Evolutionary conservation across 257 asterid genomes (phyloP).

Genomic region (Solanum clarkiae): DNA sequence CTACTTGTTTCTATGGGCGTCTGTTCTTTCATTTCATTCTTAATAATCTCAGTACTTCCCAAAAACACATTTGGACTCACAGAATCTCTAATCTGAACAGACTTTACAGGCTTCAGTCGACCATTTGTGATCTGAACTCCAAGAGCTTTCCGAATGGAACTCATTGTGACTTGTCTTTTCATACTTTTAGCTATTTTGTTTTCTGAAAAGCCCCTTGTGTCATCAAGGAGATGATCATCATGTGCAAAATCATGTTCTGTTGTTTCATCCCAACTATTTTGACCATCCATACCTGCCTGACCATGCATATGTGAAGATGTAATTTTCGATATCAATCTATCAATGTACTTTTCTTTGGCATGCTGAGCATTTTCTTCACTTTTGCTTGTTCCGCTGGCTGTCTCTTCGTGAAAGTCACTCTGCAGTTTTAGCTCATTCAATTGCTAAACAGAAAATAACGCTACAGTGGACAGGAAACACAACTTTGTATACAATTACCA

Average conservation of each 20-base stretch:
- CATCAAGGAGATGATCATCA: constrained; percentile 20
- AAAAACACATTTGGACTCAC: constrained; percentile 12
- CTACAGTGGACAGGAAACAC: neutral
- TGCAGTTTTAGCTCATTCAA: neutral
- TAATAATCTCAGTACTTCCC: constrained; percentile 9
- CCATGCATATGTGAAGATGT: constrained; percentile 1
- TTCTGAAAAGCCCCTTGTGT: constrained; percentile 1
- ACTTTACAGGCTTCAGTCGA: constrained; percentile 41
- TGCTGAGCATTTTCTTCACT: neutral
- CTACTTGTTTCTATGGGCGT: constrained; percentile 11
- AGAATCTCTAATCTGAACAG: constrained; percentile 28
- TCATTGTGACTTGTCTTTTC: constrained; percentile 28
- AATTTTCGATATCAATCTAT: constrained; percentile 2
- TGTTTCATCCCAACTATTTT: neutral
- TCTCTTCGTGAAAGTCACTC: neutral
- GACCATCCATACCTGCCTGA: neutral
- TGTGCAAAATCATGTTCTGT: neutral
- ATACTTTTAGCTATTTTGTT: constrained; percentile 8
- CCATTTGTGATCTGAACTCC: constrained; percentile 32
- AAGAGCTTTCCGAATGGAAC: constrained; percentile 21
- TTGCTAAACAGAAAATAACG: neutral
- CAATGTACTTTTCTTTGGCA: neutral
- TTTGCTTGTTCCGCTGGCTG: neutral
- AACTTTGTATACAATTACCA: neutral
- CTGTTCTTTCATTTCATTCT: constrained; percentile 26